Percentiles rank a stretch among this genome's conserved stretches.
These are phyloP conservation scores for Thelephora aurantiotincta DNA, from an alignment of 768 basidiomycete species.

Conservation along the genomic window DNA sequence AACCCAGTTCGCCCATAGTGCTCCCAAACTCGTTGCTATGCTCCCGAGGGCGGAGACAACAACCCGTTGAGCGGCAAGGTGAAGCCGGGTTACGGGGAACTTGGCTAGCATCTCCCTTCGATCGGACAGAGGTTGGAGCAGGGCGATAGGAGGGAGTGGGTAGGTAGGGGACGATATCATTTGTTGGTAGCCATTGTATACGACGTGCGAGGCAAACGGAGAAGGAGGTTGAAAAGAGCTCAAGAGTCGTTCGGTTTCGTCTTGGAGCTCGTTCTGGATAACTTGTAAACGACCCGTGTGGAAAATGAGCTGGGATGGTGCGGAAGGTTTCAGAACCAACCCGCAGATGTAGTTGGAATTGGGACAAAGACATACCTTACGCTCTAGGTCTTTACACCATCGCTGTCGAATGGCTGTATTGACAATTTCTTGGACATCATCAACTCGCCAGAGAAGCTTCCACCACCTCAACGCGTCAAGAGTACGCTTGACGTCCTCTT, in stretches of 20 bases:
- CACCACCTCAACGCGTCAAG: constrained; percentile 24
- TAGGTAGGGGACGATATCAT: constrained; percentile 31
- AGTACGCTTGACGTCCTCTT: constrained; percentile 16
- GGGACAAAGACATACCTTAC: constrained; percentile 8
- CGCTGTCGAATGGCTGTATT: constrained; percentile 16
- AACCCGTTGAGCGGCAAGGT: constrained; percentile 46
- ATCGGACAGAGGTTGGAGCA: constrained; percentile 34
- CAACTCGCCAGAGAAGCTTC: constrained; percentile 25
- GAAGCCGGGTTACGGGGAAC: constrained; percentile 43
- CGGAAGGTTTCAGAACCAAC: not conserved
- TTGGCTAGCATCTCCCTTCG: constrained; percentile 40
- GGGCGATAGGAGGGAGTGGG: constrained; percentile 26
- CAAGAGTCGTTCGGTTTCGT: constrained; percentile 26
- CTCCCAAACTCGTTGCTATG: constrained; percentile 30
- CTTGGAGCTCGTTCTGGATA: constrained; percentile 29
- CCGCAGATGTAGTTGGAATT: not conserved
- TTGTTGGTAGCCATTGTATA: constrained; percentile 46
- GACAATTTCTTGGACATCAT: constrained; percentile 24
- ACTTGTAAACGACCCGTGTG: constrained; percentile 45
- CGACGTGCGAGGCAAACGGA: constrained; percentile 30
- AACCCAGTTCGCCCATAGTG: constrained; percentile 53
- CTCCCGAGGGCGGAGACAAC: constrained; percentile 37
- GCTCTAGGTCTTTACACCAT: constrained; percentile 24
- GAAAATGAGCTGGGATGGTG: constrained; percentile 35
- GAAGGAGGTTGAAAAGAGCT: constrained; percentile 22